phyloP scores from a whole-genome alignment of 805 yeast species.

The Saturnispora besseyi region DNA sequence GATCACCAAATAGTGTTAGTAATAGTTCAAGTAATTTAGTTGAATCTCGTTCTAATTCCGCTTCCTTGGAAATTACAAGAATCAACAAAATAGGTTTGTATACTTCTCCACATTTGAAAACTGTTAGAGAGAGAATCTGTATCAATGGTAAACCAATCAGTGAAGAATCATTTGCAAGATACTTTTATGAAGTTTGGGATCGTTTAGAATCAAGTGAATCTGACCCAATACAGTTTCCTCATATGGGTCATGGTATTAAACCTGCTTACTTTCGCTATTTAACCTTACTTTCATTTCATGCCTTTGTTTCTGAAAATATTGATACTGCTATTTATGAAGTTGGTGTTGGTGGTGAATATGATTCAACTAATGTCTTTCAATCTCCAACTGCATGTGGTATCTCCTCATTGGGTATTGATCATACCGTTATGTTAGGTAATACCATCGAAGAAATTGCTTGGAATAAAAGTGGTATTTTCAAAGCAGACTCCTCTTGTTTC shows the following conservation, averaged over 20 bases:
- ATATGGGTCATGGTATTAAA: constrained; percentile 60
- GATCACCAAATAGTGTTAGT: neutral
- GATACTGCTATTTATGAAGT: constrained; percentile 94
- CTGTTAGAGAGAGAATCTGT: constrained; percentile 86
- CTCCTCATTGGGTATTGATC: constrained; percentile 84
- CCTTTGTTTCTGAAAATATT: constrained; percentile 80
- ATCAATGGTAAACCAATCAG: constrained; percentile 80
- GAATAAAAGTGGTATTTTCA: constrained; percentile 94
- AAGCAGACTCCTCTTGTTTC: constrained; percentile 55
- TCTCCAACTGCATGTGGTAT: constrained; percentile 82
- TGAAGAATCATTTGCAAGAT: constrained; percentile 72
- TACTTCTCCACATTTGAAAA: constrained; percentile 91
- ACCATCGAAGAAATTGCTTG: constrained; percentile 87
- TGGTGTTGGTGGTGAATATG: constrained; percentile 97
- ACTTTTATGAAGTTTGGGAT: constrained; percentile 95
- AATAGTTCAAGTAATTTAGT: neutral
- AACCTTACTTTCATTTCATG: constrained; percentile 85
- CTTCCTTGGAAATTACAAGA: constrained; percentile 11
- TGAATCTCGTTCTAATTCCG: constrained; percentile 6
- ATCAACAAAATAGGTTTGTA: constrained; percentile 76
- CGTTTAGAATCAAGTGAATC: constrained; percentile 46
- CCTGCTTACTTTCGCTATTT: constrained; percentile 92
- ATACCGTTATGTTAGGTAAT: constrained; percentile 74
- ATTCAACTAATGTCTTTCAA: constrained; percentile 84
- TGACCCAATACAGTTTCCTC: constrained; percentile 53